Conservation (phyloP, 2,329 filamentous ascomycete species). For the Sclerotinia minor region DNA sequence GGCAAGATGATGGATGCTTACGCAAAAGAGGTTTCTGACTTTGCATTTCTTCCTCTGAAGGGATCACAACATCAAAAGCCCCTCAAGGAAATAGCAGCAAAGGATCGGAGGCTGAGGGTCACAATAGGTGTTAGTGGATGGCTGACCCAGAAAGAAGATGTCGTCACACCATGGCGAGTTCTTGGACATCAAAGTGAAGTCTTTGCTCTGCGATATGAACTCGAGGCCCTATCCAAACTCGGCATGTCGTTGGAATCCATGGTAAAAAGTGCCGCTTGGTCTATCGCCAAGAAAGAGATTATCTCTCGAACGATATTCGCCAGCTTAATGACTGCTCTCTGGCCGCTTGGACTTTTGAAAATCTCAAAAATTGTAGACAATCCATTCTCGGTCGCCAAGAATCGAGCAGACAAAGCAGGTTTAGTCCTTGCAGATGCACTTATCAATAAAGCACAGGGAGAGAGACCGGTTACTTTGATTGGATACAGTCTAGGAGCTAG, state of each 20-base stretch:
- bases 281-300: slow-evolving; percentile 65
- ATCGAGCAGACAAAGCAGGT: slow-evolving; percentile 77
- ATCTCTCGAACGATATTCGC: slow-evolving; percentile 64
- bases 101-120: slow-evolving; percentile 72
- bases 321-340: slow-evolving; percentile 66
- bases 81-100: slow-evolving; percentile 43
- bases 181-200: slow-evolving; percentile 73
- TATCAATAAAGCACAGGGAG: slow-evolving; percentile 78
- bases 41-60: slow-evolving; percentile 77
- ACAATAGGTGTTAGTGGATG: slow-evolving; percentile 82
- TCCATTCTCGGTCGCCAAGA: slow-evolving; percentile 75
- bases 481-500: slow-evolving; percentile 81
- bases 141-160: slow-evolving; percentile 69
- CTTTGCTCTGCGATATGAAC: slow-evolving; percentile 83
- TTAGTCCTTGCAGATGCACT: slow-evolving; percentile 78
- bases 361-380: slow-evolving; percentile 73
- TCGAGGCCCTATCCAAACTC: slow-evolving; percentile 72
- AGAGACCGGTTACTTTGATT: slow-evolving; percentile 75
- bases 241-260: slow-evolving; percentile 76
- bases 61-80: slow-evolving; percentile 49
- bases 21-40: slow-evolving; percentile 81
- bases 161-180: slow-evolving; percentile 75
- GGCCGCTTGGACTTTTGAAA: slow-evolving; percentile 67
- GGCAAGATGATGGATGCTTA: slow-evolving; percentile 88
- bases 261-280: slow-evolving; percentile 80